Conservation (phyloP, 2,329 filamentous ascomycete species). For the Fusarium sp. region DNA sequence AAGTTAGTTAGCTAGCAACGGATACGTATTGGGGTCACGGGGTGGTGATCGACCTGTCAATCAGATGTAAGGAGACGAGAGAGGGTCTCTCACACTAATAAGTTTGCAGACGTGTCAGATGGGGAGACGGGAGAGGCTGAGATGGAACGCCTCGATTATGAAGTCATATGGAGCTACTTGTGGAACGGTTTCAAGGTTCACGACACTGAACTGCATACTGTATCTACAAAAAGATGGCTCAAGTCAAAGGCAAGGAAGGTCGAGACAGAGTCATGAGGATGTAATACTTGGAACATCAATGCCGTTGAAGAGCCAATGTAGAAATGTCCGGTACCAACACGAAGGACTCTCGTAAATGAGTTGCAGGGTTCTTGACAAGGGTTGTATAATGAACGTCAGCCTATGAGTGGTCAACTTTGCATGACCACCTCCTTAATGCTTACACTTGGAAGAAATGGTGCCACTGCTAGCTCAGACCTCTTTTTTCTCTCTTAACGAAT, state of each 20-base stretch:
- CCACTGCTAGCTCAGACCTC: slow-evolving; percentile 19
- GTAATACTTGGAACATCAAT: slow-evolving; percentile 8
- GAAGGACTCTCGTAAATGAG: slow-evolving; percentile 35
- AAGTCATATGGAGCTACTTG: slow-evolving; percentile 31
- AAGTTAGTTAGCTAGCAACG: neutral
- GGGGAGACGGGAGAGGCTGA: slow-evolving; percentile 34
- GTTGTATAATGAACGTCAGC: slow-evolving; percentile 26
- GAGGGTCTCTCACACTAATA: slow-evolving; percentile 16
- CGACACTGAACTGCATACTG: neutral
- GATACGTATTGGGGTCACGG: slow-evolving; percentile 26
- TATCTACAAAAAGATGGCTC: neutral
- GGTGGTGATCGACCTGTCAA: slow-evolving; percentile 23
- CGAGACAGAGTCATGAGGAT: slow-evolving; percentile 4
- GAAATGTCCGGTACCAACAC: slow-evolving; percentile 25
- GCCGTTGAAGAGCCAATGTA: slow-evolving; percentile 16
- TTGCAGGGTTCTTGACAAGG: slow-evolving; percentile 29
- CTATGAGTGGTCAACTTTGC: slow-evolving; percentile 23
- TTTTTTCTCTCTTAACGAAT: slow-evolving; percentile 11
- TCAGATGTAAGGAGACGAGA: slow-evolving; percentile 1
- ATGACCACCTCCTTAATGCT: slow-evolving; percentile 25
- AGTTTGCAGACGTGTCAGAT: slow-evolving; percentile 26
- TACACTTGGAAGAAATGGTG: slow-evolving; percentile 11
- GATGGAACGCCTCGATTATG: slow-evolving; percentile 17
- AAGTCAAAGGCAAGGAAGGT: neutral
- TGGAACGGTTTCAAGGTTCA: slow-evolving; percentile 23